Evolutionary conservation across 2,329 filamentous ascomycete species (phyloP).

Genomic region (Chaetoscypha palmicola): DNA sequence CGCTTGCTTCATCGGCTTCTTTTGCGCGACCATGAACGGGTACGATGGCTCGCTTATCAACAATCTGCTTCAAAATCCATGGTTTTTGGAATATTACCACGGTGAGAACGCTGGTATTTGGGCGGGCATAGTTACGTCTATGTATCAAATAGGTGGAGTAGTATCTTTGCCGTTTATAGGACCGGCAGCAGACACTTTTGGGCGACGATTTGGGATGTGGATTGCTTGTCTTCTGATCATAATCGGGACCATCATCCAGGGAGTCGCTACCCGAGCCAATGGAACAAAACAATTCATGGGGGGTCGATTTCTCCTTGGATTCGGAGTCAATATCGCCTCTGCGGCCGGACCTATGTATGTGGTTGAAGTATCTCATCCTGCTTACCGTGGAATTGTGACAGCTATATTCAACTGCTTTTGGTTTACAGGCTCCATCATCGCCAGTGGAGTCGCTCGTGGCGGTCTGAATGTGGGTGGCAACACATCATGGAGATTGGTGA

Average conservation of each 20-base stretch:
- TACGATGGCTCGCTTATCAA: conserved; percentile 46
- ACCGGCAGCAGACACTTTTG: conserved; percentile 40
- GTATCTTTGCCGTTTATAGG: conserved; percentile 41
- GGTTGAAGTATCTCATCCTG: conserved; percentile 41
- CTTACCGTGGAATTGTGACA: conserved; percentile 38
- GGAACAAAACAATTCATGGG: conserved; percentile 40
- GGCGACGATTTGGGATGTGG: conserved; percentile 42
- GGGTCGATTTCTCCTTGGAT: conserved; percentile 56
- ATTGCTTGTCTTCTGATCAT: conserved; percentile 39
- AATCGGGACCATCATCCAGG: conserved; percentile 41
- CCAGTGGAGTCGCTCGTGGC: conserved; percentile 48
- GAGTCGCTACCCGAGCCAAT: conserved; percentile 31
- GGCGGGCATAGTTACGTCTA: conserved; percentile 44
- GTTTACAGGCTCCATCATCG: conserved; percentile 47
- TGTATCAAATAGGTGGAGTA: conserved; percentile 46
- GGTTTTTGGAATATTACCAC: conserved; percentile 36
- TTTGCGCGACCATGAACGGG: conserved; percentile 46
- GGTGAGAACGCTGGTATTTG: conserved; percentile 39
- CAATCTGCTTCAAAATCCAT: conserved; percentile 38
- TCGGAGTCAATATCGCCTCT: conserved; percentile 43
- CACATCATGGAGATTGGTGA: conserved; percentile 45
- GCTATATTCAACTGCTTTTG: conserved; percentile 29
- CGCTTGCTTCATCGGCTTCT: conserved; percentile 41
- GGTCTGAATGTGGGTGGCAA: conserved; percentile 35
- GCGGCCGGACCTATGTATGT: conserved; percentile 42